Conservation (phyloP, 1,284 basidiomycete species). For the Leccinum laetum region DNA sequence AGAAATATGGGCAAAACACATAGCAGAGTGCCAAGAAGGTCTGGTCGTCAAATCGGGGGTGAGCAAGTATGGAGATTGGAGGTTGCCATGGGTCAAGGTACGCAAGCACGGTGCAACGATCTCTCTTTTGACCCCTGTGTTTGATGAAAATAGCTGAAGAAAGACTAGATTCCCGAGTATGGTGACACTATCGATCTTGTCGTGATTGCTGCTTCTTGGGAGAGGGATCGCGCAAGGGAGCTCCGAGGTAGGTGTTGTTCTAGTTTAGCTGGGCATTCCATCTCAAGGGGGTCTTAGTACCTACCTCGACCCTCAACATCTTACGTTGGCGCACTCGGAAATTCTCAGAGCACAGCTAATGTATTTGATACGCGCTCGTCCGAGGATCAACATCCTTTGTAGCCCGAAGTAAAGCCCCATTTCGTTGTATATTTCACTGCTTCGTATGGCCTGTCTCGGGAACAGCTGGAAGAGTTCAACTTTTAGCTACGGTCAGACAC, state of each 20-base stretch:
- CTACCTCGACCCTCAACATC: conserved; percentile 77
- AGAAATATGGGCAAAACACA: conserved; percentile 49
- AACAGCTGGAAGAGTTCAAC: conserved; percentile 69
- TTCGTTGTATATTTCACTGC: conserved; percentile 73
- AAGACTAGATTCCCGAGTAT: conserved; percentile 81
- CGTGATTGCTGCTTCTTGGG: conserved; percentile 77
- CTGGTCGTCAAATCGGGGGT: conserved; percentile 74
- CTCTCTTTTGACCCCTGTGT: not conserved
- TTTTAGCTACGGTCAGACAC: conserved; percentile 56
- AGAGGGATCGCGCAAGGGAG: conserved; percentile 73
- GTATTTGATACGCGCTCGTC: conserved; percentile 28
- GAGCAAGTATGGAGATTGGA: conserved; percentile 63
- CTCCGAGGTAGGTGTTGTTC: conserved; percentile 56
- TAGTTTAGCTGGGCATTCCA: not conserved
- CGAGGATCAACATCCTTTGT: conserved; percentile 5
- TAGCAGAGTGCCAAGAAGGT: conserved; percentile 59
- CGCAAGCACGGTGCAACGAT: not conserved
- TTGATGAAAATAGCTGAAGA: conserved; percentile 44
- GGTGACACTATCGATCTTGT: conserved; percentile 82
- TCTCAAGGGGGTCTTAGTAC: conserved; percentile 44
- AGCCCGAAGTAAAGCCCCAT: conserved; percentile 50
- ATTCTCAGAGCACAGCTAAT: conserved; percentile 37
- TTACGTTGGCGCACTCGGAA: conserved; percentile 65
- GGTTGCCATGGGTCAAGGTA: conserved; percentile 79
- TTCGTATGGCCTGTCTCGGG: conserved; percentile 70